phyloP scores from a whole-genome alignment of 495 filamentous ascomycete species.

The Penicillium alfredii region DNA sequence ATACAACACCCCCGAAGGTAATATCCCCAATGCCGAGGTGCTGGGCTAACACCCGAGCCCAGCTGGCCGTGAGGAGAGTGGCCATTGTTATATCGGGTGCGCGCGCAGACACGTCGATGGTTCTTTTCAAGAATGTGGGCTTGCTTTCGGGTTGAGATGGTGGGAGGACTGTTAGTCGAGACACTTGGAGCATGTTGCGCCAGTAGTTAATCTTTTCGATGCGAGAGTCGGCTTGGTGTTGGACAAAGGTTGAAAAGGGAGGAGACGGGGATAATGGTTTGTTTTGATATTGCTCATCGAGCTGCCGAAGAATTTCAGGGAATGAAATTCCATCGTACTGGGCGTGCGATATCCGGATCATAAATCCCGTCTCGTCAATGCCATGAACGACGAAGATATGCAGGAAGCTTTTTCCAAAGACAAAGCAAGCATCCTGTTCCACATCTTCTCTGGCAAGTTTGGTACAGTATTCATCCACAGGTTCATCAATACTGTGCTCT shows the following conservation, averaged over 20 bases:
- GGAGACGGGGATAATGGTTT: too few relatives aligned
- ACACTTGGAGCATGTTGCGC: constrained; percentile 47
- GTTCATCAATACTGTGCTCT: constrained; percentile 32
- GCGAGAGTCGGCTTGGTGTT: constrained; percentile 9
- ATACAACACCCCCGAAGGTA: constrained; percentile 55
- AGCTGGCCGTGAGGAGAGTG: constrained; percentile 54
- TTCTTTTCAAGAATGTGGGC: constrained; percentile 32
- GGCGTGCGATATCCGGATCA: constrained; percentile 58
- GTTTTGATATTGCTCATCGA: constrained; percentile 49
- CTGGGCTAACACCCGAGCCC: constrained; percentile 54
- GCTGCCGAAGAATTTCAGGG: constrained; percentile 47
- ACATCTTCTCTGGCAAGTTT: constrained; percentile 36
- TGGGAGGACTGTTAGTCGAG: constrained; percentile 42
- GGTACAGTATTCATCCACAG: constrained; percentile 39
- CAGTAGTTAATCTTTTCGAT: constrained; percentile 37
- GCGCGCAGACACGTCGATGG: too few relatives aligned
- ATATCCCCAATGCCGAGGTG: constrained; percentile 45
- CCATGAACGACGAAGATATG: too few relatives aligned
- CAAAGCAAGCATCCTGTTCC: too few relatives aligned
- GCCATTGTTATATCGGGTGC: constrained; percentile 55
- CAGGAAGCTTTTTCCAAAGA: constrained; percentile 51
- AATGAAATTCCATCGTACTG: constrained; percentile 65
- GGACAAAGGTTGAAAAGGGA: constrained; percentile 47
- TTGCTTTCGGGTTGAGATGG: constrained; percentile 32
- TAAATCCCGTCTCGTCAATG: constrained; percentile 36